Evolutionary conservation across 2,329 filamentous ascomycete genomes (phyloP), one percentile per base, ranked within the genome.

Genomic region (Cryphonectria naterciae): DNA sequence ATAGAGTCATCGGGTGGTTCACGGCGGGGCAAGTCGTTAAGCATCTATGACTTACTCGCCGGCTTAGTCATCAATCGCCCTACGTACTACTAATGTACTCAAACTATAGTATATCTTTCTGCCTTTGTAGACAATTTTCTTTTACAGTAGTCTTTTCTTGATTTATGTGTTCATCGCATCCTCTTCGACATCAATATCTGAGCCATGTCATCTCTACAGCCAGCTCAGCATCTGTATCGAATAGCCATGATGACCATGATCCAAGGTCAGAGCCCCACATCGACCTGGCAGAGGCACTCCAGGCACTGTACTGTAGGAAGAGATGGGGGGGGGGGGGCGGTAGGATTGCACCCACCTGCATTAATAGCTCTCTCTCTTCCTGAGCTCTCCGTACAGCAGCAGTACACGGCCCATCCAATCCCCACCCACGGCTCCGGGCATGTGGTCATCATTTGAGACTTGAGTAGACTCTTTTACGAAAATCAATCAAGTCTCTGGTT

Each of bases 1-100:
- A 65, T 65, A 65, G 63, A 65, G 63, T 65, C 63, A 52, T 25
- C 28, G 66, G 56, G 41, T 35, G 67, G 37, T 52, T 41, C 56
- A 28, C 41, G 56, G 67, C 65, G 65, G 65, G 65, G 65, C 65
- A 67, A 67, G 49, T 17, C 25, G 65, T 28, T 39, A 35, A 46
- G 56, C 54, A 39, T 32, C 56, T 37, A 61, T 60, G 54, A 60
- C 35, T 46, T 61, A 13, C 28, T 49, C 63, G 17, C 25, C 43
- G 28, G 28, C 41, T 65, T 49, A 65, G 61, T 64, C 61, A 64
- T 64, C 63, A 22, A 64, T 32, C 43, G 32, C n/a, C 17, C 25
- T 62, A 15, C 17, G 13, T 17, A 22, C 37, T 39, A 13, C 17
- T 39, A 10, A 10, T n/a, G 10, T 43, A 11, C 22, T 43, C 35